Base-by-base conservation (phyloP, 2,329 filamentous ascomycete genomes). In the Xylariaceae sp. region DNA sequence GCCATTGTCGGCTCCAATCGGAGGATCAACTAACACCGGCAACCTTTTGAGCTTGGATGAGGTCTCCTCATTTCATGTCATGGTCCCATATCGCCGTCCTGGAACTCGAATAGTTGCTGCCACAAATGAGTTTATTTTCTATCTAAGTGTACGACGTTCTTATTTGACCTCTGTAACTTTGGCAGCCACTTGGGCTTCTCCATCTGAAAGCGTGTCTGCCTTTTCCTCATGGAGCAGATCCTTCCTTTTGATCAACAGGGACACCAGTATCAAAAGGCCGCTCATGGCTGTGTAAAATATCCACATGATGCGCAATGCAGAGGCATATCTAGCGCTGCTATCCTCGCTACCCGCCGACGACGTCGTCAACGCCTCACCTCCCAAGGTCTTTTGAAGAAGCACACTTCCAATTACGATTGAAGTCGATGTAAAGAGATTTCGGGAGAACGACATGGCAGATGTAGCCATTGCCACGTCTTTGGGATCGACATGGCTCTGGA, bases 371-470 rank as follows among this genome's bases (percentile, higher is more conserved):
- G 33, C 18, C n/a, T 36, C 22, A 19, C 24, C 13, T 17, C 37
- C 18, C 12, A 43, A 15, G 22, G 41, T 39, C 19, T 83, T 81
- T 57, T 81, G 75, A 60, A 83, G 82, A 12, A 83, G 66, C 11
- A 81, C 76, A 12, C 74, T 72, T 11, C 79, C 80, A 29, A 82
- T 65, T 1, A 81, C 76, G 37, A 80, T 67, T 2, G 70, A 72
- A n/a, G 73, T 67, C 4, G 72, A 68, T 0, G 73, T 78, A 3
- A 73, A 76, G 4, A 82, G 63, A 41, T 76, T 78, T 11, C 78
- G 70, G 3, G 73, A 64, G 48, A 78, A 77, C 7, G 66, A 66
- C 34, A 77, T 72, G 0, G 75, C 75, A 1, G 74, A 71, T 1
- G 73, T 78, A 0, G 72, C 74, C 6, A 73, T 72, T 15, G 73